Evolutionary conservation across 495 filamentous ascomycete species (phyloP), one percentile per base, ranked within the genome.

Genomic region (Cryomyces antarcticus): DNA sequence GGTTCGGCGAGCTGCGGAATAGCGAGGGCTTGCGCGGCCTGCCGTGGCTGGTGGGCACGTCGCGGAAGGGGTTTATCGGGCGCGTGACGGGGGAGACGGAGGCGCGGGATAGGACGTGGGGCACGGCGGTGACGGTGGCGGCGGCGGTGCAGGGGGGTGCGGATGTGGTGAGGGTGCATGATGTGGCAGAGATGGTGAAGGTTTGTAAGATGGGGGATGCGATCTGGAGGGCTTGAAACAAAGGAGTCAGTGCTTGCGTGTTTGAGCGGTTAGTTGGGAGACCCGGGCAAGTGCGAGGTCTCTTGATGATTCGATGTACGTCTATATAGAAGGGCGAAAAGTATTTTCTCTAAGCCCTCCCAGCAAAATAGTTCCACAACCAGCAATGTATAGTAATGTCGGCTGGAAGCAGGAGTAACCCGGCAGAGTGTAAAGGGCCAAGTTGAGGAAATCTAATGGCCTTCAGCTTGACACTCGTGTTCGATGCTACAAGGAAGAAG

Each of bases 141-240:
- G 80, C 84, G 12, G 83, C 84, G 52, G 73, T 97, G 34, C 73
- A 78, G 43, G 85, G 84, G n/a, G 89, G 89, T 3, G 89, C 87
- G 11, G 89, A 96, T 69, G 75, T 97, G 42, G 81, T 97, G 17
- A 67, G 89, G 46, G 89, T 97, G 28, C 89, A 97, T 69, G 89
- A 96, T 69, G 84, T 87, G 4, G 59, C 64, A 48, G 81, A 93
- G 66, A 97, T 95, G 89, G 70, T 63, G 51, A 71, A 85, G 62
- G 88, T 93, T 17, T 73, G 75, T 4, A 78, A 73, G 55, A 85
- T 97, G 71, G 79, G 83, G 6, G 88, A 94, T 71, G 88, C 85
- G 3, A 82, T 96, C 7, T 63, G 54, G 46, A 48, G 59, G 33
- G 49, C 52, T 7, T 52, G 50, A 52, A n/a, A 30, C 17, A 4